Conservation (phyloP, 2,329 filamentous ascomycete species). For the Fusarium clavum region DNA sequence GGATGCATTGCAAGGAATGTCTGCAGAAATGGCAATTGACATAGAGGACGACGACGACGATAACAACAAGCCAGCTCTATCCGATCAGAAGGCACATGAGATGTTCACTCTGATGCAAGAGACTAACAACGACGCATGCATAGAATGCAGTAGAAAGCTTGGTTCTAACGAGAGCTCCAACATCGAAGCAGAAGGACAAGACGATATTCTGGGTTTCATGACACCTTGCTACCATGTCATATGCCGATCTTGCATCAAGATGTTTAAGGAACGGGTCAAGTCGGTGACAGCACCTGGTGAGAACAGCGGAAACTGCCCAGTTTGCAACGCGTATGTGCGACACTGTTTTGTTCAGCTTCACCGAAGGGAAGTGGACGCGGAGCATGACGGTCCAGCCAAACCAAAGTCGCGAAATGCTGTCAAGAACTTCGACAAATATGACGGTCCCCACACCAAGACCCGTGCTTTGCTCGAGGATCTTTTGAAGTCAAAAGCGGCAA, state of each 20-base stretch:
- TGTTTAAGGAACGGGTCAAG: slow-evolving; percentile 66
- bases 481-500: slow-evolving; percentile 71
- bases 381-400: slow-evolving; percentile 65
- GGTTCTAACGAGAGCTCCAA: slow-evolving; percentile 66
- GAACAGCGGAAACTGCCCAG: slow-evolving; percentile 68
- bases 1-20: slow-evolving; percentile 81
- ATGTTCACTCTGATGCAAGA: slow-evolving; percentile 88
- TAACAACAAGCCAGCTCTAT: slow-evolving; percentile 67
- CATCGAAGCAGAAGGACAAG: slow-evolving; percentile 68
- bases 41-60: slow-evolving; percentile 84
- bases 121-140: slow-evolving; percentile 80
- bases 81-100: slow-evolving; percentile 81
- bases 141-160: slow-evolving; percentile 75
- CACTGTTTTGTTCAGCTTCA: slow-evolving; percentile 76
- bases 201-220: slow-evolving; percentile 79
- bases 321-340: slow-evolving; percentile 74
- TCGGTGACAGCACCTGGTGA: slow-evolving; percentile 53
- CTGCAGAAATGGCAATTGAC: slow-evolving; percentile 87
- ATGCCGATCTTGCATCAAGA: slow-evolving; percentile 77
- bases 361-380: slow-evolving; percentile 67
- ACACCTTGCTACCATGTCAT: slow-evolving; percentile 89
- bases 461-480: slow-evolving; percentile 83
- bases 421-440: slow-evolving; percentile 76
- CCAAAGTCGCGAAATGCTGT: slow-evolving; percentile 51
- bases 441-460: slow-evolving; percentile 92